Evolutionary conservation across 805 yeast species (phyloP).

Genomic region (Tetrapisispora nanseiensis): DNA sequence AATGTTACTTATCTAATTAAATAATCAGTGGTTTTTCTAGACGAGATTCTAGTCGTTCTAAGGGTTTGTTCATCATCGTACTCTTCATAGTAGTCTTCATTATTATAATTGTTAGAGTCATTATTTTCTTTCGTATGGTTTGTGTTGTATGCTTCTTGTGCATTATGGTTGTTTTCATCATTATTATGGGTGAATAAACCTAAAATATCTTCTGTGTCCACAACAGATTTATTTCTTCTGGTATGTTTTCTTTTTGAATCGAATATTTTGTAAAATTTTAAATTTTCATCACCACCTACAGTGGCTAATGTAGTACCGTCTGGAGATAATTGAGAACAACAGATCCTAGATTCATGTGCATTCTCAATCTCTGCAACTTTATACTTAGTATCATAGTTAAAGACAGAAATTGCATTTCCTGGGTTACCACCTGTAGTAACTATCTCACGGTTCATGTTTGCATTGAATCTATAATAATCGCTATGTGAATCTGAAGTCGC

Average conservation of each 20-base stretch:
- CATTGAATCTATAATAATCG: neutral
- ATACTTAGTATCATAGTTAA: constrained; percentile 76
- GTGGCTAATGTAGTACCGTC: constrained; percentile 88
- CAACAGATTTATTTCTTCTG: constrained; percentile 27
- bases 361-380: constrained; percentile 78
- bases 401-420: constrained; percentile 68
- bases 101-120: neutral
- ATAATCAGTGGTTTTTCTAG: constrained; percentile 15
- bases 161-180: neutral
- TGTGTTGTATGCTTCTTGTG: neutral
- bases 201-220: constrained; percentile 14
- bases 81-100: neutral
- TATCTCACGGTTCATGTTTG: constrained; percentile 43
- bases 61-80: neutral
- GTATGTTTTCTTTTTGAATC: constrained; percentile 40
- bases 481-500: constrained; percentile 18
- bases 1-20: constrained; percentile 14
- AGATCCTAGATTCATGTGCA: constrained; percentile 85
- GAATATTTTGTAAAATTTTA: constrained; percentile 89
- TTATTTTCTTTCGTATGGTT: neutral
- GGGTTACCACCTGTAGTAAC: constrained; percentile 95
- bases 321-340: constrained; percentile 77
- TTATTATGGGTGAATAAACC: constrained; percentile 5
- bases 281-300: constrained; percentile 90
- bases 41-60: constrained; percentile 1